phyloP scores from a whole-genome alignment of 495 filamentous ascomycete genomes.

The Rostrohypoxylon terebratum region DNA sequence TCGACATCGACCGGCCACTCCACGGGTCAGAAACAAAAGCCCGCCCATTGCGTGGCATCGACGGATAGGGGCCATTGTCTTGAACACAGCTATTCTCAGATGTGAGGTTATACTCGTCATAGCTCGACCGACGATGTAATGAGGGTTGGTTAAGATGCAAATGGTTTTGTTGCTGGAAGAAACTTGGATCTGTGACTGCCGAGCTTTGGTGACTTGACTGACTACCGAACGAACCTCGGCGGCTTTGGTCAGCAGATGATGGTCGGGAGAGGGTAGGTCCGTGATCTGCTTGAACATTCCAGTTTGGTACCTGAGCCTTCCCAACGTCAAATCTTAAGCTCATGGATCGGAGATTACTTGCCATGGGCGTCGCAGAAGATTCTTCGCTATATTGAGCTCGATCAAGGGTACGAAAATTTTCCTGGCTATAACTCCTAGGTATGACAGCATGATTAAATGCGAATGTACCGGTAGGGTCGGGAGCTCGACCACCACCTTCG shows the following conservation, averaged over 20 bases:
- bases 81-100: conserved; percentile 28
- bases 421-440: conserved; percentile 49
- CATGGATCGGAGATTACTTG: conserved; percentile 45
- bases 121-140: conserved; percentile 57
- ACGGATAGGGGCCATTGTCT: conserved; percentile 48
- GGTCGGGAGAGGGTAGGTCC: conserved; percentile 43
- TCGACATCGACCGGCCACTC: conserved; percentile 49
- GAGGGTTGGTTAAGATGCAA: conserved; percentile 42
- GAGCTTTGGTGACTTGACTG: conserved; percentile 45
- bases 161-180: conserved; percentile 41
- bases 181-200: conserved; percentile 29
- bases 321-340: conserved; percentile 36
- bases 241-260: conserved; percentile 46
- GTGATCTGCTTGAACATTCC: conserved; percentile 51
- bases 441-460: conserved; percentile 25
- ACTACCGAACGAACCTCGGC: conserved; percentile 47
- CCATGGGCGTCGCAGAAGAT: conserved; percentile 33
- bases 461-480: conserved; percentile 13
- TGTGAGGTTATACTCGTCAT: conserved; percentile 53
- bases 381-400: conserved; percentile 34
- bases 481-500: conserved; percentile 50
- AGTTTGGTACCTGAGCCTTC: conserved; percentile 39
- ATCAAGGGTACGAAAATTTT: conserved; percentile 49
- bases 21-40: conserved; percentile 46
- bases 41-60: conserved; percentile 54